Percentiles rank a stretch among this genome's conserved stretches.
Evolutionary conservation across 2,329 filamentous ascomycete species (phyloP).

Genomic region (Hymenoscyphus repandus): DNA sequence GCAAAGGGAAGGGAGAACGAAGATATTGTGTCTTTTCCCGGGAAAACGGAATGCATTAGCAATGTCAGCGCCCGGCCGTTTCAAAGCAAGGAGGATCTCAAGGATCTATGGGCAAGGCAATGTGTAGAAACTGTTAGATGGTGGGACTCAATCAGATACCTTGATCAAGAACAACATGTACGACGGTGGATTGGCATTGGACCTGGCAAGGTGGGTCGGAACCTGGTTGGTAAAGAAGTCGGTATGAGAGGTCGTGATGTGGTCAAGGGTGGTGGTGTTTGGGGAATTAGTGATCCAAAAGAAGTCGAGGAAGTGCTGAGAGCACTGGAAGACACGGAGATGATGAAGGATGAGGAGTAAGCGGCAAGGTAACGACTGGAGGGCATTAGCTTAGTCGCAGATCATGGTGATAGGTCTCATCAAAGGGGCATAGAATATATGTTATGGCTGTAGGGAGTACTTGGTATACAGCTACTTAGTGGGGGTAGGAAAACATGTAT

Average conservation of each 20-base stretch:
- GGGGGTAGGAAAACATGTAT: too few species aligned
- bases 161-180: slow-evolving; percentile 78
- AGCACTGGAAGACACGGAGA: slow-evolving; percentile 60
- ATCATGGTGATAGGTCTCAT: too few species aligned
- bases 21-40: slow-evolving; percentile 71
- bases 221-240: slow-evolving; percentile 92
- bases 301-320: slow-evolving; percentile 66
- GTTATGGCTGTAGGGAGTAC: too few species aligned
- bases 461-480: too few species aligned
- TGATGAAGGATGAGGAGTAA: slow-evolving; percentile 24
- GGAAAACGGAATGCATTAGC: slow-evolving; percentile 70
- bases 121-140: slow-evolving; percentile 90
- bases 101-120: slow-evolving; percentile 72
- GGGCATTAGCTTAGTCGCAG: too few species aligned
- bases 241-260: slow-evolving; percentile 74
- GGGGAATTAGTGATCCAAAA: slow-evolving; percentile 79
- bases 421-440: too few species aligned
- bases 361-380: not conserved
- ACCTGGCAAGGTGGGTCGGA: slow-evolving; percentile 87
- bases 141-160: slow-evolving; percentile 89
- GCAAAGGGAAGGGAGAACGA: slow-evolving; percentile 48
- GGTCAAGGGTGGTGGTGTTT: slow-evolving; percentile 85
- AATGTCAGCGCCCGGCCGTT: slow-evolving; percentile 84
- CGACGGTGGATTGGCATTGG: slow-evolving; percentile 87
- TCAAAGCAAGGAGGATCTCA: slow-evolving; percentile 64